Conservation (phyloP, 257 asterid genomes). For the Henckelia pumila region DNA sequence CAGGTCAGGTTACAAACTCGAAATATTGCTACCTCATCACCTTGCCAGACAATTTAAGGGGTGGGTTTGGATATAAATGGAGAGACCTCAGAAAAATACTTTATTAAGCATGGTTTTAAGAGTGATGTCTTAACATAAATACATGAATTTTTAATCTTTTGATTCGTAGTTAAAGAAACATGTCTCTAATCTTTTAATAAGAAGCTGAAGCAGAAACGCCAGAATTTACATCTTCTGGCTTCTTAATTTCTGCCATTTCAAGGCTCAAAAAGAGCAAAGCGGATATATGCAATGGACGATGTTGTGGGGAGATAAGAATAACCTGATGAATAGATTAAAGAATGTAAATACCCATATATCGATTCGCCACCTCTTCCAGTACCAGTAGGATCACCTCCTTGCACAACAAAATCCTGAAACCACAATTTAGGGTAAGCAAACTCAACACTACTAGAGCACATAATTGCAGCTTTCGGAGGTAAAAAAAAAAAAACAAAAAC, state of each 20-base stretch:
- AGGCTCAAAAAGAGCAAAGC: background rate
- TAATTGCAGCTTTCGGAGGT: background rate
- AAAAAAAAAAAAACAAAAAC: background rate
- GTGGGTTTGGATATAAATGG: background rate
- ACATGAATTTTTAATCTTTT: background rate
- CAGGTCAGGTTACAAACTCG: conserved; percentile 6
- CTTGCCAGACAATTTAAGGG: background rate
- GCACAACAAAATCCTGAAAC: conserved; percentile 76
- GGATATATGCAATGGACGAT: background rate
- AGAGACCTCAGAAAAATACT: background rate
- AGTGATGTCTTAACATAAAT: background rate
- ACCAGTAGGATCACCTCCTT: conserved; percentile 99
- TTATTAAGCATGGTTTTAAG: background rate
- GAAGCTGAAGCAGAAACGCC: background rate
- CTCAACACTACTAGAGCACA: background rate
- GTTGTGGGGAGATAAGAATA: background rate
- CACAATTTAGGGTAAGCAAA: background rate
- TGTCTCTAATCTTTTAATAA: background rate
- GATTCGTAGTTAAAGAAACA: background rate
- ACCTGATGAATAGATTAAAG: background rate
- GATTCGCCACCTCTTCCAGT: conserved; percentile 99
- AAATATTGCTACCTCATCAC: background rate
- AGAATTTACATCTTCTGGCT: too few species aligned
- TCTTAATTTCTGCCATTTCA: background rate
- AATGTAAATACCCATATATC: conserved; percentile 61